phyloP scores from a whole-genome alignment of 345 rosid species.

The thale cress (Arabidopsis thaliana) region DNA sequence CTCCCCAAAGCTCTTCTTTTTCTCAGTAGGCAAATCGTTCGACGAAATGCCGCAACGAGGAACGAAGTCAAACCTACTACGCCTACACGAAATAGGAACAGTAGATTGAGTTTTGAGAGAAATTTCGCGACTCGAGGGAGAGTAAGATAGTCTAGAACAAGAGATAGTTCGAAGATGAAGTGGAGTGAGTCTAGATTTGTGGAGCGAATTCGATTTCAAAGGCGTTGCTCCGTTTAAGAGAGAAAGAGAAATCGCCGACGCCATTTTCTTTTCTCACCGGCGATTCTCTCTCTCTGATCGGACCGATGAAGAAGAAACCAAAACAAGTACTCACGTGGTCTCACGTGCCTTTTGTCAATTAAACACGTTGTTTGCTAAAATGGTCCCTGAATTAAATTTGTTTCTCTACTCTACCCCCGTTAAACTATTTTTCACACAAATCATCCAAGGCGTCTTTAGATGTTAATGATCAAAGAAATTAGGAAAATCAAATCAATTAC shows the following conservation, averaged over 20 bases:
- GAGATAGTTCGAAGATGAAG: background rate
- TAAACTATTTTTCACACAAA: background rate
- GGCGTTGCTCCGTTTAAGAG: conserved; percentile 23
- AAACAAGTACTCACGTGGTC: background rate
- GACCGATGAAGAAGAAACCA: conserved; percentile 20
- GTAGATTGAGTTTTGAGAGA: conserved; percentile 8
- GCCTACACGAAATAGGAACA: conserved; percentile 20
- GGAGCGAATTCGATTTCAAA: conserved; percentile 12
- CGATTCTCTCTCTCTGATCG: conserved; percentile 28
- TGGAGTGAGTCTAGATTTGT: conserved; percentile 20
- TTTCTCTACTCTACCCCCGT: background rate
- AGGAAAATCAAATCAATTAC: background rate
- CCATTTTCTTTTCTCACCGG: conserved; percentile 17
- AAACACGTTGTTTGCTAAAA: conserved; percentile 2
- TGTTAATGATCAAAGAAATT: background rate
- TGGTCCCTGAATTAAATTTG: background rate
- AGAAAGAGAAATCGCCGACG: conserved; percentile 27
- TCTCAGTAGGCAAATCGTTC: conserved; percentile 41
- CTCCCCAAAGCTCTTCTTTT: conserved; percentile 52
- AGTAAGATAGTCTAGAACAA: background rate
- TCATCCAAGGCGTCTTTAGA: background rate
- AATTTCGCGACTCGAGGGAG: conserved; percentile 5
- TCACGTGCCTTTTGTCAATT: conserved; percentile 19
- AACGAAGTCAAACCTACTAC: conserved; percentile 16
- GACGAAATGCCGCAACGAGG: conserved; percentile 68